Evolutionary conservation across 148 eudicot genomes (phyloP).

Genomic region (Rhododendron kiyosumense): DNA sequence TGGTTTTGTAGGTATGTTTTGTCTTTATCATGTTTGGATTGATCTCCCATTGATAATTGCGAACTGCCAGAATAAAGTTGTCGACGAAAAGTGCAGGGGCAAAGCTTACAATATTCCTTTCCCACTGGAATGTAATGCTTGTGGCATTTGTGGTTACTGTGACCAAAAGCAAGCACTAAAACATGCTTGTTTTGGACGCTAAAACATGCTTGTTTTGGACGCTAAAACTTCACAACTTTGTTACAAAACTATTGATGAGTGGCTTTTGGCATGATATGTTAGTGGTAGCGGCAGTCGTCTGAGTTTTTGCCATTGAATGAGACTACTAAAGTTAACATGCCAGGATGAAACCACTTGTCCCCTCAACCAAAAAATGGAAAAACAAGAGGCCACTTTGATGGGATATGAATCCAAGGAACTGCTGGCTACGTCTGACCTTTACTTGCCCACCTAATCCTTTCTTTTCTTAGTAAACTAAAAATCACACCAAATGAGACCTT

Average conservation of each 20-base stretch:
- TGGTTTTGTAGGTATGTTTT: background rate
- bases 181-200: background rate
- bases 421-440: background rate
- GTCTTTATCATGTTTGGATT: background rate
- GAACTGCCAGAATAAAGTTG: background rate
- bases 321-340: too few species aligned
- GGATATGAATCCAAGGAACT: background rate
- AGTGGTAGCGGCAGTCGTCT: background rate
- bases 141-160: background rate
- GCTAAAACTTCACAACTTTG: background rate
- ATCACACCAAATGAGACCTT: background rate
- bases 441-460: background rate
- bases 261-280: background rate
- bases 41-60: background rate
- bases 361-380: background rate
- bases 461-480: too few species aligned
- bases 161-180: background rate
- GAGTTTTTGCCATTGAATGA: too few species aligned
- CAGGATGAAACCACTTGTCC: background rate
- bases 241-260: background rate
- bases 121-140: background rate
- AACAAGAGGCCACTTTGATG: background rate
- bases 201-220: background rate
- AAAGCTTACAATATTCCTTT: background rate
- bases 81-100: background rate